Base-by-base conservation (phyloP, 306 rosid species). In the Carpinus viminea region DNA sequence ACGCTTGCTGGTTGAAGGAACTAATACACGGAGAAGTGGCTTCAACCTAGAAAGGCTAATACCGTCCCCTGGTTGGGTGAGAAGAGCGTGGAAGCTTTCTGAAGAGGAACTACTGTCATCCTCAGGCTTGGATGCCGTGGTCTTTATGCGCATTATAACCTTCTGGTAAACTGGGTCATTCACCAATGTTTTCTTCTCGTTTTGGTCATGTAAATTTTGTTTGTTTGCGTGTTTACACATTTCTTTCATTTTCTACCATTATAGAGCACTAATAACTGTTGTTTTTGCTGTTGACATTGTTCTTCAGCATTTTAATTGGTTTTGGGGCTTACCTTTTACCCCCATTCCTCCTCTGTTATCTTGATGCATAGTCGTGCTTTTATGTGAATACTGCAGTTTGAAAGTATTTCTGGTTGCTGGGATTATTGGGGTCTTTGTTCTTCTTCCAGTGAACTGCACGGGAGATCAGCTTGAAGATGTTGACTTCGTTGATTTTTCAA, bases 361-460 rank as follows among this genome's bases (percentile, higher is more conserved):
- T 71, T 43, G 43, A 83, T 72, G 60, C 76, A 83, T 7, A 45
- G 70, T 54, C 50, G 21, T 38, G 68, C 24, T 69, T 69, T 82
- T 26, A 56, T 76, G 38, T 61, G 31, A 64, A 59, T 34, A 70
- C 36, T 87, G 96, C 91, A 91, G 98, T 69, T 75, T 95, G 83
- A 91, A 88, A 84, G 77, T 87, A 74, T 93, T 95, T 70, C 50
- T 89, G 78, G 91, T 95, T 70, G 96, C 98, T 73, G 98, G 93
- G 86, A 62, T 90, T 77, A 74, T 95, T 56, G 98, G 99, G 72
- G 74, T 95, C 83, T 83, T 92, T 74, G 91, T 91, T 71, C 80
- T 95, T 77, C 98, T 95, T 79, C 99, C 98, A 43, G 84, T 95
- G 79, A 95, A 93, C 79, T 91, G 96, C 86, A 79, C 89, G 26